A percentile compares a stretch with the other conserved stretches of the same genome.
phyloP scores from a whole-genome alignment of 2,329 filamentous ascomycete genomes.

The Calycina marina region DNA sequence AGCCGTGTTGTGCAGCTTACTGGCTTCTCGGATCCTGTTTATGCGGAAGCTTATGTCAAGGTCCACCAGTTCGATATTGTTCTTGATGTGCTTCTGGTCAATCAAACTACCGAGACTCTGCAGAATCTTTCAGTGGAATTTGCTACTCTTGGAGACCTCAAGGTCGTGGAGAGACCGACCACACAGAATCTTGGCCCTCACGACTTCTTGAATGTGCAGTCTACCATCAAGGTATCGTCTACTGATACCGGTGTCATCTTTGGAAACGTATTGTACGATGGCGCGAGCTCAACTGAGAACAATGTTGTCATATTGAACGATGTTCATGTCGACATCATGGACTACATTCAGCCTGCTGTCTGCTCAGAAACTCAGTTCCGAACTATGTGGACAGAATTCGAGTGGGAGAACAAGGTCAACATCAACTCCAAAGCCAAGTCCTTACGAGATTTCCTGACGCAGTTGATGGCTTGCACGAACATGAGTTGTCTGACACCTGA shows the following conservation, averaged over 20 bases:
- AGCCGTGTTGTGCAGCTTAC: conserved; percentile 94
- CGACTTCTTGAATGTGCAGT: conserved; percentile 96
- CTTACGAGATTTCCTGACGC: conserved; percentile 79
- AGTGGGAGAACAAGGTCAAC: conserved; percentile 99
- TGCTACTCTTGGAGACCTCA: conserved; percentile 92
- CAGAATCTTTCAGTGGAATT: conserved; percentile 98
- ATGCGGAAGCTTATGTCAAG: conserved; percentile 97
- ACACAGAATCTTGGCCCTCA: conserved; percentile 92
- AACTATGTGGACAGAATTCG: conserved; percentile 99
- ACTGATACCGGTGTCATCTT: conserved; percentile 98
- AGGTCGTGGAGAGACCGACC: conserved; percentile 91
- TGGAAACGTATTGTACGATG: conserved; percentile 96
- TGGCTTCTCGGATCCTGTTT: conserved; percentile 94
- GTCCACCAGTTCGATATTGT: conserved; percentile 99
- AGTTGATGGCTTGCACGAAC: conserved; percentile 95
- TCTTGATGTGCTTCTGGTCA: conserved; percentile 88
- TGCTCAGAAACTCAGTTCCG: conserved; percentile 98
- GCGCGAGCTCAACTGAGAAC: conserved; percentile 77
- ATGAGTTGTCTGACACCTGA: conserved; percentile 97
- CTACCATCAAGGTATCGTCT: conserved; percentile 95
- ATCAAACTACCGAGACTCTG: conserved; percentile 90
- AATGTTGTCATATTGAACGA: conserved; percentile 98
- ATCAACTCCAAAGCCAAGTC: conserved; percentile 96
- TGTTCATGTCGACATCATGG: conserved; percentile 98
- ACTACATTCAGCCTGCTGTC: conserved; percentile 94